Conservation (phyloP, 2,329 filamentous ascomycete genomes). For the Colletotrichum tropicicola region DNA sequence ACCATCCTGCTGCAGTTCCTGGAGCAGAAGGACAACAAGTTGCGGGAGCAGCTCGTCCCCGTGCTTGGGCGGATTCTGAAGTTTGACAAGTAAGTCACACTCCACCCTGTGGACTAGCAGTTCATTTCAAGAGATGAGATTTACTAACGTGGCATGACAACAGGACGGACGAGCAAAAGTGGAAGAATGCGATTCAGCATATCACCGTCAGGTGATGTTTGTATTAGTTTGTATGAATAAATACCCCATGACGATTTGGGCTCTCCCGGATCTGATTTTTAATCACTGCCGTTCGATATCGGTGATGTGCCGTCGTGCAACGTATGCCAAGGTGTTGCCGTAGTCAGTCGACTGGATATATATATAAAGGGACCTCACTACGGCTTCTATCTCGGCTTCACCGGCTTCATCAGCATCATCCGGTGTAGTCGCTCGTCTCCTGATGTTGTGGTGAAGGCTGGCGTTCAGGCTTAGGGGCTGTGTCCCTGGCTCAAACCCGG, state of each 20-base stretch:
- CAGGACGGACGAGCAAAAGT: constrained; percentile 81
- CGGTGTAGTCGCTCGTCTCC: too few species aligned
- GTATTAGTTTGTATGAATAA: constrained; percentile 17
- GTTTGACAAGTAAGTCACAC: constrained; percentile 76
- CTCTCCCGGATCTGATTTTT: neutral
- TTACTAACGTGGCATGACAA: neutral
- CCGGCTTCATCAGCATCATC: too few species aligned
- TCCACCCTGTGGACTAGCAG: neutral
- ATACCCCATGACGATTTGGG: constrained; percentile 4
- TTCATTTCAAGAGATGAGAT: neutral
- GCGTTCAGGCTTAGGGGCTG: too few species aligned
- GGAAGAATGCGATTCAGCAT: constrained; percentile 77
- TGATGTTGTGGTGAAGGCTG: too few species aligned
- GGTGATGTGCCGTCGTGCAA: too few species aligned
- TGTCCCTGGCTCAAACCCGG: too few species aligned
- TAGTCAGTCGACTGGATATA: too few species aligned
- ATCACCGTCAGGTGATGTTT: constrained; percentile 46
- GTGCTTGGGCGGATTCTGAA: constrained; percentile 79
- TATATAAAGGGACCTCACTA: too few species aligned
- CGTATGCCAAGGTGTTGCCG: too few species aligned
- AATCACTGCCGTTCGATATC: too few species aligned
- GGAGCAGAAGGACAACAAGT: constrained; percentile 80
- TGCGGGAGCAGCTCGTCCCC: constrained; percentile 79
- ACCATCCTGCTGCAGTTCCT: constrained; percentile 84
- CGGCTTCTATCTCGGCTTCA: too few species aligned